Base-by-base conservation (phyloP, 805 yeast genomes). In the Lachancea cidri region DNA sequence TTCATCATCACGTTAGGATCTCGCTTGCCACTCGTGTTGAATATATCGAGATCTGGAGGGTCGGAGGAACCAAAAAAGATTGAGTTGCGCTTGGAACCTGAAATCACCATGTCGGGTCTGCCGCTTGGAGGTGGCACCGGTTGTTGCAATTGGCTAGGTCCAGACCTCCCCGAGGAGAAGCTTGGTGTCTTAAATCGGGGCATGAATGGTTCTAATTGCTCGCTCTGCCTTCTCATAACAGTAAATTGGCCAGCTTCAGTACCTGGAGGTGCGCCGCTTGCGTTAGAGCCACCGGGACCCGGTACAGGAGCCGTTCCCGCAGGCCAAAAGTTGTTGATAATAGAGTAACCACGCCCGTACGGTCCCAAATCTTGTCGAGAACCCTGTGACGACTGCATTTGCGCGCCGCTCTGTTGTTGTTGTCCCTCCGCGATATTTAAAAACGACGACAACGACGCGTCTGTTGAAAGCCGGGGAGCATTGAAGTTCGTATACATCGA, bases 171-270 rank as follows among this genome's bases (percentile, higher is more conserved):
- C 11, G 42, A 29, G 15, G 53, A 43, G 29, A 52, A 50, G 6
- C 54, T 45, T 4, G 58, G 55, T 1, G 53, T 53, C 37, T 55
- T 57, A 34, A 64, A 52, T 35, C 62, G 58, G 3, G 74, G 66
- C 37, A 66, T 61, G 47, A 72, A 73, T 1, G 76, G 72, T 40
- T 74, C 79, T 37, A 72, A 45, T 38, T 71, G 76, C 48, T 74
- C 78, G 36, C 75, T 67, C n/a, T 71, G 73, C 36, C 77, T 58
- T 47, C 76, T 60, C 9, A 50, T 39, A 3, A 52, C 42, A 19
- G 45, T 46, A 36, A 49, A 44, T 39, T 51, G 48, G 34, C 43
- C 38, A 22, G 49, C 35, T 15, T 29, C 39, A 19, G 37, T 11
- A 17, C 35, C 16, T n/a, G 45, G 15, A 36, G 47, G 33, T 29